These are phyloP conservation scores for Phytophthora megakarya DNA, from an alignment of 352 stramenopile species.

Conservation along the genomic window DNA sequence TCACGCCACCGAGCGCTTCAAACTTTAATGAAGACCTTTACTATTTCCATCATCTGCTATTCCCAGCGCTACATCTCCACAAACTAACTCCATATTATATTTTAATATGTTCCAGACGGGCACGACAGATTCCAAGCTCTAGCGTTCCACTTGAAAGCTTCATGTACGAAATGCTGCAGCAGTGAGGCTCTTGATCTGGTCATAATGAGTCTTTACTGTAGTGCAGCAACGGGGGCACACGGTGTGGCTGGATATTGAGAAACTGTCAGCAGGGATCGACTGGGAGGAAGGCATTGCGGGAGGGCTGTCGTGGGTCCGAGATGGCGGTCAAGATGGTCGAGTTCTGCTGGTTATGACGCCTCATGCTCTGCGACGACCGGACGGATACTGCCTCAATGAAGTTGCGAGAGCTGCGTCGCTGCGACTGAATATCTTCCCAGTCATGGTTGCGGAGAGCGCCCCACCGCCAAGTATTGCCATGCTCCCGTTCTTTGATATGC, in stretches of 20 bases:
- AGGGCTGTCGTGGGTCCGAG: slow-evolving; percentile 68
- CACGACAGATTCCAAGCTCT: slow-evolving; percentile 77
- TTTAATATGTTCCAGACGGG: slow-evolving; percentile 45
- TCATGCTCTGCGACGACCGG: slow-evolving; percentile 67
- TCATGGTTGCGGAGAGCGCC: slow-evolving; percentile 68
- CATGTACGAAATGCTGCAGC: slow-evolving; percentile 36
- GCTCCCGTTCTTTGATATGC: slow-evolving; percentile 78
- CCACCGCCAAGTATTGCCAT: slow-evolving; percentile 70
- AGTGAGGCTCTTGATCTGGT: neutral
- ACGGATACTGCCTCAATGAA: slow-evolving; percentile 85
- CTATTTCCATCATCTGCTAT: too few relatives aligned
- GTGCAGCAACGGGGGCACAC: slow-evolving; percentile 65
- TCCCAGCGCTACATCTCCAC: too few relatives aligned
- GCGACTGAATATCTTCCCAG: slow-evolving; percentile 71
- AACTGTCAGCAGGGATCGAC: slow-evolving; percentile 68
- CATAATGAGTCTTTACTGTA: slow-evolving; percentile 23
- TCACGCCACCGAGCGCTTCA: neutral
- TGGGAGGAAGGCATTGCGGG: slow-evolving; percentile 78
- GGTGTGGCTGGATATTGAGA: slow-evolving; percentile 79
- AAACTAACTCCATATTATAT: neutral
- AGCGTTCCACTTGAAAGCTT: slow-evolving; percentile 70
- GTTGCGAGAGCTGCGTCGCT: slow-evolving; percentile 66
- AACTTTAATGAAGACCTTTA: slow-evolving; percentile 1
- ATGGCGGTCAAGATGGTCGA: slow-evolving; percentile 69
- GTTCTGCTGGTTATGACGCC: slow-evolving; percentile 83